Evolutionary conservation across 2,329 filamentous ascomycete genomes (phyloP).

Genomic region (Amesomyces nigricolor): DNA sequence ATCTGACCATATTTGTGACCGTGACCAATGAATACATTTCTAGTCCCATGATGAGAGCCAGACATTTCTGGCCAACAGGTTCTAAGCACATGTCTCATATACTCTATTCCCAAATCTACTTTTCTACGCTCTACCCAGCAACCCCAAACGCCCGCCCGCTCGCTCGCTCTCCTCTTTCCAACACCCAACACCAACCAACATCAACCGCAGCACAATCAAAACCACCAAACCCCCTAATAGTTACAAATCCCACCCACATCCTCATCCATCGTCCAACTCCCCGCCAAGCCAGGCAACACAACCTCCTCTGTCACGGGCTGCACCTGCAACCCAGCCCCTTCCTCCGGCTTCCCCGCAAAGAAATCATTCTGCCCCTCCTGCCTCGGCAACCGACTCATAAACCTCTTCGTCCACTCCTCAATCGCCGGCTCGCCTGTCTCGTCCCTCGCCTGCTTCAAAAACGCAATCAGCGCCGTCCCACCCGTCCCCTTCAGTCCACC

Average conservation of each 20-base stretch:
- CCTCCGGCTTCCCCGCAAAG: conserved; percentile 50
- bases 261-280: conserved; percentile 85
- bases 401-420: conserved; percentile 53
- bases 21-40: too few relatives aligned
- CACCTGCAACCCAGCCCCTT: conserved; percentile 34
- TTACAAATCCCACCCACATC: conserved; percentile 60
- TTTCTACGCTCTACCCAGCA: too few relatives aligned
- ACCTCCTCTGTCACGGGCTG: conserved; percentile 38
- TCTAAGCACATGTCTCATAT: too few relatives aligned
- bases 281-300: conserved; percentile 63
- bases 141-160: too few relatives aligned
- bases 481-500: conserved; percentile 67
- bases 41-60: too few relatives aligned
- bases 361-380: conserved; percentile 50
- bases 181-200: not conserved
- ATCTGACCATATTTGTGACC: too few relatives aligned
- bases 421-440: conserved; percentile 93
- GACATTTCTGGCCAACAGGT: too few relatives aligned
- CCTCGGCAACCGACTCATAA: conserved; percentile 50
- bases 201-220: not conserved
- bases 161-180: not conserved
- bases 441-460: conserved; percentile 92
- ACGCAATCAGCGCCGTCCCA: conserved; percentile 88
- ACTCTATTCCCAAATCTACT: not conserved
- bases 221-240: conserved; percentile 33